These are phyloP conservation scores for Yamadazyma endophytica DNA, from an alignment of 805 yeast genomes.

Conservation along the genomic window DNA sequence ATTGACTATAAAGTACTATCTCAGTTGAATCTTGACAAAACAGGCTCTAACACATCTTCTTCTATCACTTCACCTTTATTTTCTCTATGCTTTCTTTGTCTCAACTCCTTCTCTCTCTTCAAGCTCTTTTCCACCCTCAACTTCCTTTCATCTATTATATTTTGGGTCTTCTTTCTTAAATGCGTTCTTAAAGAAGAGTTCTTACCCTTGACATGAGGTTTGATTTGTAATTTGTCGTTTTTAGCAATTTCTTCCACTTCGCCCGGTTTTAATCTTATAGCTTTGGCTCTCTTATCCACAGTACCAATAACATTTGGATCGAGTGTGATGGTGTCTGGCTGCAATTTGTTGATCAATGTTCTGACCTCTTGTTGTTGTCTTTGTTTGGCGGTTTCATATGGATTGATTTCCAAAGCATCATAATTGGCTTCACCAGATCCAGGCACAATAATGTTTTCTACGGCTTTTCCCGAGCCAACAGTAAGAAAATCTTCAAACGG, in stretches of 20 bases:
- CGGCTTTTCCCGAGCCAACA: slow-evolving; percentile 74
- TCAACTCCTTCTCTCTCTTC: slow-evolving; percentile 66
- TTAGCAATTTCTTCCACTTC: slow-evolving; percentile 45
- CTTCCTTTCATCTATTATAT: slow-evolving; percentile 83
- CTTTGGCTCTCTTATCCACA: slow-evolving; percentile 67
- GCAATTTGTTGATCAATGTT: slow-evolving; percentile 76
- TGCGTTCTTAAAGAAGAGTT: slow-evolving; percentile 80
- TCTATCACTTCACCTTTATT: slow-evolving; percentile 47
- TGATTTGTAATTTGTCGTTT: slow-evolving; percentile 47
- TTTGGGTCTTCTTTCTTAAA: slow-evolving; percentile 77
- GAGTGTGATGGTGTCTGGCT: slow-evolving; percentile 87
- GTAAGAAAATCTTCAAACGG: slow-evolving; percentile 98
- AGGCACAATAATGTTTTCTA: slow-evolving; percentile 84
- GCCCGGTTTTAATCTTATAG: slow-evolving; percentile 59
- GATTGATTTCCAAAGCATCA: slow-evolving; percentile 90
- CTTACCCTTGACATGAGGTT: slow-evolving; percentile 70
- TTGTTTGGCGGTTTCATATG: slow-evolving; percentile 86
- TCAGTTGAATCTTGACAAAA: slow-evolving; percentile 46
- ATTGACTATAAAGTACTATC: too few species aligned
- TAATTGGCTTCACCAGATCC: slow-evolving; percentile 98
- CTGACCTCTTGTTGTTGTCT: slow-evolving; percentile 93
- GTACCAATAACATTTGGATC: slow-evolving; percentile 87
- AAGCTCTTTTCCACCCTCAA: slow-evolving; percentile 71
- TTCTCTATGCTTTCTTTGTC: slow-evolving; percentile 47
- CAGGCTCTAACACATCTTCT: slow-evolving; percentile 49